These are phyloP conservation scores for Beauveria asiatica DNA, from an alignment of 2,329 filamentous ascomycete genomes.

Conservation along the genomic window DNA sequence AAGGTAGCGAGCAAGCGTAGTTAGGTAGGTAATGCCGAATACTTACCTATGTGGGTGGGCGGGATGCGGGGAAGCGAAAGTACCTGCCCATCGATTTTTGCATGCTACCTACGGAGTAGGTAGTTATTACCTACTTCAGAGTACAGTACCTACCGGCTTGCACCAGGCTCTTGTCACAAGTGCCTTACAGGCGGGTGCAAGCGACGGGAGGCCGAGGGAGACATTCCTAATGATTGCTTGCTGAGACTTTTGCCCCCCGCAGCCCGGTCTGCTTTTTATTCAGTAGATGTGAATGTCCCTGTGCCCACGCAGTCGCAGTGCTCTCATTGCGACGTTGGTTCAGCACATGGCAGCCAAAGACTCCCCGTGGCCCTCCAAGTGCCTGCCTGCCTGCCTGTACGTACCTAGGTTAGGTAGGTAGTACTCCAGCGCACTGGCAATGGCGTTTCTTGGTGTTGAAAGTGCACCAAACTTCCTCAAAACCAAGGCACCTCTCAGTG, in stretches of 20 bases:
- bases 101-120: too few species aligned
- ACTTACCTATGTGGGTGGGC: background rate
- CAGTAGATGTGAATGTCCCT: background rate
- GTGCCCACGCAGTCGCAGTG: too few species aligned
- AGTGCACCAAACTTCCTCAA: background rate
- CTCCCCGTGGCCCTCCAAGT: too few species aligned
- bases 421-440: too few species aligned
- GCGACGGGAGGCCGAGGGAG: background rate
- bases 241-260: conserved; percentile 8
- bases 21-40: background rate
- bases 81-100: background rate
- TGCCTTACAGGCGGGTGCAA: background rate
- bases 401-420: too few species aligned
- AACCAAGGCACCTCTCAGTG: background rate
- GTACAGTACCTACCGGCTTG: background rate
- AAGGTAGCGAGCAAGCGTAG: background rate
- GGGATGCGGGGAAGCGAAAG: background rate
- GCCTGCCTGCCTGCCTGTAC: too few species aligned
- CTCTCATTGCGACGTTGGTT: too few species aligned
- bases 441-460: background rate
- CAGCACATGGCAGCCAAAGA: too few species aligned
- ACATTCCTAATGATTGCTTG: conserved; percentile 1
- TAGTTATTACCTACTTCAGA: too few species aligned
- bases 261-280: background rate
- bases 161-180: background rate